A percentile compares a stretch with the other conserved stretches of the same genome.
Evolutionary conservation across 2,329 filamentous ascomycete genomes (phyloP).

Genomic region (Passalora sequoiae): DNA sequence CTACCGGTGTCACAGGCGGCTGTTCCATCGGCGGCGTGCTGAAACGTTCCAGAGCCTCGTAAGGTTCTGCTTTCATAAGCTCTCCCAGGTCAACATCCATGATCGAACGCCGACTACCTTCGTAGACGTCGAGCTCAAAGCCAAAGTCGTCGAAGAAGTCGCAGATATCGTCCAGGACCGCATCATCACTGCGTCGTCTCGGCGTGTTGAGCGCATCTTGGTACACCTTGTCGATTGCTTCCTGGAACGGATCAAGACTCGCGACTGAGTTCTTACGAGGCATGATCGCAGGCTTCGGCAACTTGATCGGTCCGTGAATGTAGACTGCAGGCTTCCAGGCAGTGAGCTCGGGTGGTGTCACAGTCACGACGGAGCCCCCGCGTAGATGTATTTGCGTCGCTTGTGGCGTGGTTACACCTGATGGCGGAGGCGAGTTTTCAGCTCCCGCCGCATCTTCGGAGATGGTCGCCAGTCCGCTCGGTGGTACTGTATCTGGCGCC

Average conservation of each 20-base stretch:
- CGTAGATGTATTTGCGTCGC: constrained; percentile 31
- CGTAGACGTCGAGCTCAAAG: constrained; percentile 29
- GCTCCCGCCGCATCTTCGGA: constrained; percentile 13
- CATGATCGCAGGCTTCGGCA: constrained; percentile 33
- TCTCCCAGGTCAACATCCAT: constrained; percentile 16
- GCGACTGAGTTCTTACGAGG: constrained; percentile 39
- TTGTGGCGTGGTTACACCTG: constrained; percentile 20
- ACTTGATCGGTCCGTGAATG: constrained; percentile 39
- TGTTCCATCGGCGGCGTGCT: constrained; percentile 23
- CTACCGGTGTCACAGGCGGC: constrained; percentile 19
- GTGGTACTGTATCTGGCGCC: constrained; percentile 11
- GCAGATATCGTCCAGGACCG: constrained; percentile 37
- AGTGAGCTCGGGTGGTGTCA: constrained; percentile 32
- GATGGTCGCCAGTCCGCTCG: constrained; percentile 22
- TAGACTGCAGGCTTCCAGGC: constrained; percentile 36
- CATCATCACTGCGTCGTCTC: constrained; percentile 33
- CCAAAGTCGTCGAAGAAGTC: constrained; percentile 40
- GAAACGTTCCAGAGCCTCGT: constrained; percentile 19
- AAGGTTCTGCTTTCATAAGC: constrained; percentile 12
- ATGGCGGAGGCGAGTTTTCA: constrained; percentile 23
- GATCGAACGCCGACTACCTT: constrained; percentile 19
- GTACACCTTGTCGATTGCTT: constrained; percentile 30
- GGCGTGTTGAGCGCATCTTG: constrained; percentile 26
- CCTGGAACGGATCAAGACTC: constrained; percentile 37
- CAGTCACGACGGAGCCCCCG: constrained; percentile 33